Evolutionary conservation across 441 rosid genomes (phyloP), one percentile per base, ranked within the genome.

Genomic region (Adansonia gregorii): DNA sequence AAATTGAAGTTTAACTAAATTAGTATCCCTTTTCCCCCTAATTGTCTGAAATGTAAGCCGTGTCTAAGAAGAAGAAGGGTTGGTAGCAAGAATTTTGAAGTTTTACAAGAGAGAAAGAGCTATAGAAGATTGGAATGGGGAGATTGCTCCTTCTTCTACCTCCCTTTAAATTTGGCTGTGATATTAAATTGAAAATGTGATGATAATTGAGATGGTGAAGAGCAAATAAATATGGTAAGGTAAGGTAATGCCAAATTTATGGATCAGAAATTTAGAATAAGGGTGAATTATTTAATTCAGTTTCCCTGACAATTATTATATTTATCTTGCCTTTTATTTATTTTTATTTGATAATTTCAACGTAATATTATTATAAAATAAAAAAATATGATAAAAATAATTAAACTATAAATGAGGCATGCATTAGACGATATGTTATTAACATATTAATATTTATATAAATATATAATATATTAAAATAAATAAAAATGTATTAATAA

Each of bases 121-220:
- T 39, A 6, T 14, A 58, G 17, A n/a, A 20, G 45, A 24, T 24
- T 7, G 56, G 41, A 24, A 27, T 31, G 24, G 45, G 51, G 55
- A 63, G 27, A 58, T 22, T 60, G 24, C 69, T 74, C 60, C 69
- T 46, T 5, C 69, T 74, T 10, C 59, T 27, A 59, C 45, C 69
- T 55, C 51, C 39, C 7, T 12, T 48, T 74, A 6, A 27, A 46
- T 27, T 60, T 22, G 58, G 59, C 49, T 22, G 17, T 22, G 58
- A 52, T 24, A 46, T 5, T 22, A 22, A 68, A 66, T 3, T 61
- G 43, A 27, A 2, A 61, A 4, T 3, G 27, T 24, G 66, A 60
- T 60, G 66, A 22, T 9, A 27, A 60, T 31, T 48, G 55, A 12
- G 1, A 20, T 11, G 19, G 54, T 43, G 59, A 8, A n/a, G 71